phyloP scores from a whole-genome alignment of 2,329 filamentous ascomycete genomes.

The Helotiales sp. region DNA sequence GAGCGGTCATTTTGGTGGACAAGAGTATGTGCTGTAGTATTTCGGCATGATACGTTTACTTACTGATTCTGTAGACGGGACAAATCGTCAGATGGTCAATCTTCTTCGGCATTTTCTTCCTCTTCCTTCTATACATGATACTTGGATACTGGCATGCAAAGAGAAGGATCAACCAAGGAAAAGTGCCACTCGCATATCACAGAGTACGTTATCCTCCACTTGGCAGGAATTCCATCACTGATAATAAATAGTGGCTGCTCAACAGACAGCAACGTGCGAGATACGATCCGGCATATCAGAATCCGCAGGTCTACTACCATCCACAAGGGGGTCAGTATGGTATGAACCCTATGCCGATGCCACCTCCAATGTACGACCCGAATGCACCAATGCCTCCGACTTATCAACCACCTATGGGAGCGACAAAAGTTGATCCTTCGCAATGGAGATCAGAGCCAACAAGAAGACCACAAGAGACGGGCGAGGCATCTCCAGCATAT shows the following conservation, averaged over 20 bases:
- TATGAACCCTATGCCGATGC: conserved; percentile 55
- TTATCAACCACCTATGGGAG: conserved; percentile 52
- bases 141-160: conserved; percentile 71
- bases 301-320: conserved; percentile 42
- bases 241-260: conserved; percentile 32
- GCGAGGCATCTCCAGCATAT: conserved; percentile 37
- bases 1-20: conserved; percentile 41
- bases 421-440: conserved; percentile 53
- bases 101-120: conserved; percentile 59
- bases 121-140: conserved; percentile 62
- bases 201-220: conserved; percentile 47
- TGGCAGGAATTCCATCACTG: conserved; percentile 13
- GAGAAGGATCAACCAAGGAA: conserved; percentile 63
- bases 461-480: conserved; percentile 28
- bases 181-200: conserved; percentile 68
- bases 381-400: conserved; percentile 51
- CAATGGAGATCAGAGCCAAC: conserved; percentile 42
- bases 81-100: conserved; percentile 67
- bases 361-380: conserved; percentile 57
- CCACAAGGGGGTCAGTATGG: conserved; percentile 37
- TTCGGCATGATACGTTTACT: background rate
- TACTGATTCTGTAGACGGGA: conserved; percentile 26
- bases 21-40: conserved; percentile 32
- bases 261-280: conserved; percentile 31
- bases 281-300: conserved; percentile 46